Evolutionary conservation across 192 early-diverging fungal species (phyloP), one percentile per base, ranked within the genome.

Genomic region (Backusella psychrophila): DNA sequence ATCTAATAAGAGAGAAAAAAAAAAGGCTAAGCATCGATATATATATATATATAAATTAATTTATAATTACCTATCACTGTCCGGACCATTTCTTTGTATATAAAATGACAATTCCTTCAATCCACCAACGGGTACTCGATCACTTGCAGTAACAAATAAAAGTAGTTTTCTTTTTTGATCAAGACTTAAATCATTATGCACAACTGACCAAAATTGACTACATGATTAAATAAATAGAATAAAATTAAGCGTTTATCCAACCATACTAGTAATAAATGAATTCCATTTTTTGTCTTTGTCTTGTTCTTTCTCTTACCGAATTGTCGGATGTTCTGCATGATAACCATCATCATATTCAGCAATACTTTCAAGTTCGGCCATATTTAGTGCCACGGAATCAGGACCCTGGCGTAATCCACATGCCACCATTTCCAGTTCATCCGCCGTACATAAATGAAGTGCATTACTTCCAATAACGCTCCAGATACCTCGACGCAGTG

Each of bases 271-370:
- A 49, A 49, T 49, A 49, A 44, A 23, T 66, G 14, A 66, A 14
- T 26, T 9, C 23, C 31, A 12, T 6, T 66, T 66, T 23, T 66
- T 3, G 15, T 44, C 2, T 49, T 6, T 17, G 4, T 49, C 0
- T n/a, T 19, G 5, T 49, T 49, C 15, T 34, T 35, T 23, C 9
- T 0, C 56, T 72, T 73, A 91, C 83, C 77, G 77, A 65, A 97
- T 93, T 2, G 90, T 79, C 1, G 78, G 81, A 75, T 98, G 94
- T 8, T 80, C 82, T 0, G 86, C 71, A 33, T 83, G 77, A 79
- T 93, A 97, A n/a, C 92, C 94, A 79, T 97, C 96, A 66, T 96
- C 96, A 81, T 98, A 98, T n/a, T 82, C 80, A 4, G 93, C 88
- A 5, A 82, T 85, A 6, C 81, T 81, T 80, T 96, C 90, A 31